Evolutionary conservation across 345 rosid species (phyloP), one percentile per base, ranked within the genome.

Genomic region (Kandelia obovata): DNA sequence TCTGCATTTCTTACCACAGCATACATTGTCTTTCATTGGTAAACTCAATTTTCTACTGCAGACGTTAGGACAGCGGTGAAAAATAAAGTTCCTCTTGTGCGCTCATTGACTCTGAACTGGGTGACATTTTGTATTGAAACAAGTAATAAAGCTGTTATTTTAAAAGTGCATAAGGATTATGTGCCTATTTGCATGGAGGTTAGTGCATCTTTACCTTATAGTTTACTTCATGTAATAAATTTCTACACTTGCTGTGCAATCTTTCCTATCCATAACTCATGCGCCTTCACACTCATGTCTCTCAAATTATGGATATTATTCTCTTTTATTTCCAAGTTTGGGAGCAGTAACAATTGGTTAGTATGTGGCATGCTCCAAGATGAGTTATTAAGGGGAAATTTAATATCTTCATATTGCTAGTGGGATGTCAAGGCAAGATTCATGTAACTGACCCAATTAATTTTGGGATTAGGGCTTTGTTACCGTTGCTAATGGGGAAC

Each of bases 21-120:
- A 28, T 43, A 1, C 17, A 16, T 39, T 46, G 26, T 37, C 68
- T 39, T 28, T 70, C 35, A 37, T 30, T 62, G 31, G 57, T 68
- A 31, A 3, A 34, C 11, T 16, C 78, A 32, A 66, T 77, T 64
- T 73, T 76, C 13, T 61, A 63, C 73, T 84, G 75, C 91, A 96
- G 99, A 96, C 79, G 80, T 96, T 70, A 90, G 81, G 85, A 82
- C 91, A 7, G 90, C 97, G 26, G 77, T 78, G 43, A 96, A 96
- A 86, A 92, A 96, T 72, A 96, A 96, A 90, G 99, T 92, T 77
- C 99, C 99, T 52, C 96, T 96, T 71, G 99, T 96, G 70, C 99
- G 99, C 71, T 92, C 99, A 34, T 83, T 81, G 80, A 96, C 98
- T 49, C 87, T 96, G 93, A 96, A 79, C 78, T 96, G 99, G 99